Evolutionary conservation across 2,329 filamentous ascomycete species (phyloP).

Genomic region (Microdochium bolleyi): DNA sequence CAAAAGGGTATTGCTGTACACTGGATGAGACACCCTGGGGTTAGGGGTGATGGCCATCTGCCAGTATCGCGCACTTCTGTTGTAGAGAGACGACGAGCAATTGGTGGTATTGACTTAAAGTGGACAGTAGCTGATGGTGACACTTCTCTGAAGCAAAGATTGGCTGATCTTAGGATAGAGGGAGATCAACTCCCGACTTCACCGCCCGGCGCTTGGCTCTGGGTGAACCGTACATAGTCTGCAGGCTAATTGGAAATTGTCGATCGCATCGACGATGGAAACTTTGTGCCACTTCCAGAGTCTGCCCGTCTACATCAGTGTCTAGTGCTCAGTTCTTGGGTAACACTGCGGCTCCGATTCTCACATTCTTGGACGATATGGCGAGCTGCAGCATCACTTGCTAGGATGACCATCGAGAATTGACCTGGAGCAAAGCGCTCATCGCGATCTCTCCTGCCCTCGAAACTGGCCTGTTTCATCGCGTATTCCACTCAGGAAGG

Average conservation of each 20-base stretch:
- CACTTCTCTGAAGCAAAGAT: slow-evolving; percentile 15
- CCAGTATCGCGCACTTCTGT: slow-evolving; percentile 34
- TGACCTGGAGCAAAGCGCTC: slow-evolving; percentile 23
- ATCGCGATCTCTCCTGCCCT: slow-evolving; percentile 27
- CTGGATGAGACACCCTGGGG: slow-evolving; percentile 32
- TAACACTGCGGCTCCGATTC: slow-evolving; percentile 23
- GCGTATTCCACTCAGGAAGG: slow-evolving; percentile 24
- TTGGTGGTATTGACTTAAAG: slow-evolving; percentile 42
- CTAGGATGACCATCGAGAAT: slow-evolving; percentile 26
- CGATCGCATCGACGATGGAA: slow-evolving; percentile 25
- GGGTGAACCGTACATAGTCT: slow-evolving; percentile 25
- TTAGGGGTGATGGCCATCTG: slow-evolving; percentile 39
- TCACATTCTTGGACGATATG: slow-evolving; percentile 20
- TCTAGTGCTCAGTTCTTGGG: slow-evolving; percentile 19
- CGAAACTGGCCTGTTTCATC: slow-evolving; percentile 33
- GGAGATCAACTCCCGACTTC: slow-evolving; percentile 7
- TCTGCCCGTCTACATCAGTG: slow-evolving; percentile 14
- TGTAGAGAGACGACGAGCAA: slow-evolving; percentile 25
- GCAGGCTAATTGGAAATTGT: too few relatives aligned
- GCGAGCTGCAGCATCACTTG: slow-evolving; percentile 20
- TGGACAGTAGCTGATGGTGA: slow-evolving; percentile 39
- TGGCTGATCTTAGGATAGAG: too few relatives aligned
- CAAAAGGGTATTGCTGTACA: slow-evolving; percentile 40
- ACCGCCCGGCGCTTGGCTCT: slow-evolving; percentile 18
- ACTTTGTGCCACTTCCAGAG: slow-evolving; percentile 9